Evolutionary conservation across 306 rosid species (phyloP).

Genomic region (Canavalia ensiformis): DNA sequence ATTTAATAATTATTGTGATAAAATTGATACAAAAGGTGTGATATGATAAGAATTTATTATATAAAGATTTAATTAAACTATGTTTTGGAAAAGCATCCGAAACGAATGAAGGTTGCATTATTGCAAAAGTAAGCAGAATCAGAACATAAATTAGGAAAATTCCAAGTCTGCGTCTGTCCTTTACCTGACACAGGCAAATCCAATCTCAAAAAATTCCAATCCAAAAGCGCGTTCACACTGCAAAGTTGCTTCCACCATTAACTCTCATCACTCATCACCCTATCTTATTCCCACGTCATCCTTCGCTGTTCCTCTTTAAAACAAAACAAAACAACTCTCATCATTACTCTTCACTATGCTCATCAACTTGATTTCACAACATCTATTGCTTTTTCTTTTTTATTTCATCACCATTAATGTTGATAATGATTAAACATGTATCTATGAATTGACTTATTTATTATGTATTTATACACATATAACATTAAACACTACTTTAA

Average conservation of each 20-base stretch:
- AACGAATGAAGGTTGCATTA: neutral
- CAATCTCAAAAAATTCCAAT: constrained; percentile 40
- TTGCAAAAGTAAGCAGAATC: constrained; percentile 2
- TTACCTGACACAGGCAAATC: constrained; percentile 45
- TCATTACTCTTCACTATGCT: neutral
- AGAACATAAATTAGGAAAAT: constrained; percentile 3
- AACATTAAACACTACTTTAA: neutral
- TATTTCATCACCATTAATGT: neutral
- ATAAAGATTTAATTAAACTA: too few species aligned
- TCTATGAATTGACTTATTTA: neutral
- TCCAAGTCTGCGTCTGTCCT: constrained; percentile 21
- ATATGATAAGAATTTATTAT: too few species aligned
- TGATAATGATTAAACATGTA: neutral
- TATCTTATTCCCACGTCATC: constrained; percentile 28
- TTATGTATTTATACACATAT: too few species aligned
- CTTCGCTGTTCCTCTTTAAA: neutral
- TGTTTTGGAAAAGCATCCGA: too few species aligned
- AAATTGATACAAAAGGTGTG: too few species aligned
- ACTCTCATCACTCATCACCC: neutral
- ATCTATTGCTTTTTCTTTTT: neutral
- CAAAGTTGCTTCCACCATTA: neutral
- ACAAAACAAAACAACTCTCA: neutral
- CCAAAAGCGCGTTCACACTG: constrained; percentile 47
- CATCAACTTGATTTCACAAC: neutral
- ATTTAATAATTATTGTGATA: too few species aligned